Evolutionary conservation across 768 basidiomycete species (phyloP), one percentile per base, ranked within the genome.

Genomic region (Mycena leptocephala): DNA sequence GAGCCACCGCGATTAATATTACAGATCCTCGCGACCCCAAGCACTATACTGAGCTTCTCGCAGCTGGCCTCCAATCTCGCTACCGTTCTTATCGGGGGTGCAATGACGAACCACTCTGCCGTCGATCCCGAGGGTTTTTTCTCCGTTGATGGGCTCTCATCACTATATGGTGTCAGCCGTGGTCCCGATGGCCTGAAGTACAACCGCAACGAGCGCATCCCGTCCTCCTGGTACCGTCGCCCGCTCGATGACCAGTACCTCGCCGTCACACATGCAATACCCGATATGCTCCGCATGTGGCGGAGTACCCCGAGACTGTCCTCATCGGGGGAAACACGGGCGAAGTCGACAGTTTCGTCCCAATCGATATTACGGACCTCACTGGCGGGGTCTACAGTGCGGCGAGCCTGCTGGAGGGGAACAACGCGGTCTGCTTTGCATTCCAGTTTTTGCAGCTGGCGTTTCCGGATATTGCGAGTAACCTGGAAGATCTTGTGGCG

Each of bases 171-270:
- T 13, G 32, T 62, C 18, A 16, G 13, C n/a, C 7, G 2, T 1
- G 35, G 18, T 6, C 22, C 43, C 22, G 33, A 51, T 7, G 63
- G 70, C 32, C 28, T 22, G n/a, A 5, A 3, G 7, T 46, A 46
- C 53, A 43, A 5, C 30, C 39, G 51, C 7, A 28, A 28, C 7
- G n/a, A n/a, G n/a, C n/a, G n/a, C n/a, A n/a, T n/a, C n/a, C n/a
- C n/a, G n/a, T n/a, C n/a, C n/a, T n/a, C 56, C 32, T 76, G 63
- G 63, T 76, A 76, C 48, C 61, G 75, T 5, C 63, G 75, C 0
- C 56, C 68, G 14, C 16, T 26, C 39, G 13, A 18, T 16, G 55
- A 43, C 41, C 18, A 18, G 22, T 51, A 61, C 61, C 14, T 33
- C 28, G n/a, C 28, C 11, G 4, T 26, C 26, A 46, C 43, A 46